Conservation (phyloP, 495 filamentous ascomycete species). For the Tuber magnatum region DNA sequence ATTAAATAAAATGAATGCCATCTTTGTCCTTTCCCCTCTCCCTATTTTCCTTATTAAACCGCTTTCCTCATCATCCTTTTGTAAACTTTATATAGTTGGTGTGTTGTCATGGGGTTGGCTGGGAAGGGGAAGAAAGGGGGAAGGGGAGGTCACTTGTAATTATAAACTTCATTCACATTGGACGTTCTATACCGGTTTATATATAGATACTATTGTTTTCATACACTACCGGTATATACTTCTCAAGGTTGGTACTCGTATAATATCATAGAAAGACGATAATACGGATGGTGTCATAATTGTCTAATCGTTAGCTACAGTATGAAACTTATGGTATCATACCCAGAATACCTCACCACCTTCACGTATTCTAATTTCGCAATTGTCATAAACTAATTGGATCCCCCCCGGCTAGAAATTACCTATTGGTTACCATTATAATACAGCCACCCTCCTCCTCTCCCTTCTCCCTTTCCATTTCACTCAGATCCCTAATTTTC, state of each 20-base stretch:
- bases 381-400: background rate
- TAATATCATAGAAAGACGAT: background rate
- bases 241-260: background rate
- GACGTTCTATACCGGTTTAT: background rate
- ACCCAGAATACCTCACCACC: background rate
- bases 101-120: background rate
- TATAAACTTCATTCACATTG: slow-evolving; percentile 9
- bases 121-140: background rate
- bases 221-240: background rate
- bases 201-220: background rate
- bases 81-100: background rate
- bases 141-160: slow-evolving; percentile 7
- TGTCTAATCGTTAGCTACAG: background rate
- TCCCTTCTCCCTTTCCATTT: background rate
- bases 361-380: background rate
- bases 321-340: background rate
- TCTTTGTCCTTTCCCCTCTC: background rate
- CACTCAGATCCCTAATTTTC: background rate
- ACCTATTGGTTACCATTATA: background rate
- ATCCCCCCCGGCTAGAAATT: background rate
- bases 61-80: background rate
- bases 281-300: background rate
- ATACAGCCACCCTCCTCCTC: background rate
- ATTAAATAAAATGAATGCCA: background rate
- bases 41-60: background rate